phyloP scores from a whole-genome alignment of 768 basidiomycete species.

The Pholiota conissans region DNA sequence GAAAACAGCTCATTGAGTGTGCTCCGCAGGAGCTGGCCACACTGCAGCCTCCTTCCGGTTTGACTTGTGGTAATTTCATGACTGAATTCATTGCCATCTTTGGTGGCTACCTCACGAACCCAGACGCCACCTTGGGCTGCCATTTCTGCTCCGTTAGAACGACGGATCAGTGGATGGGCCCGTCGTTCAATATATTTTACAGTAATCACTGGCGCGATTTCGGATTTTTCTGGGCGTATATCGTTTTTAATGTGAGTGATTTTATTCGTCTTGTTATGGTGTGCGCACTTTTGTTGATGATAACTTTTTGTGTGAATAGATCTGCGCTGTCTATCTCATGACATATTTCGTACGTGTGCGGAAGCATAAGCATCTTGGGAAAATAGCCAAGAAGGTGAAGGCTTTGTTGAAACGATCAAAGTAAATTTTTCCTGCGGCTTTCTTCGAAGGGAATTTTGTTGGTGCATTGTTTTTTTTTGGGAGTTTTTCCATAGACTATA shows the following conservation, averaged over 20 bases:
- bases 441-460: too few relatives aligned
- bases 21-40: slow-evolving; percentile 59
- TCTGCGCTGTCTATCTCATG: slow-evolving; percentile 43
- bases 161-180: slow-evolving; percentile 55
- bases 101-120: slow-evolving; percentile 63
- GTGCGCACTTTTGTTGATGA: too few relatives aligned
- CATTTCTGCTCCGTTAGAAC: slow-evolving; percentile 54
- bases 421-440: too few relatives aligned
- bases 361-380: slow-evolving; percentile 13
- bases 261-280: too few relatives aligned
- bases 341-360: slow-evolving; percentile 61
- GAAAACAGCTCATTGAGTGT: slow-evolving; percentile 52
- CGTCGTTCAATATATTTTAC: slow-evolving; percentile 63
- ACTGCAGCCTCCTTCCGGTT: slow-evolving; percentile 57
- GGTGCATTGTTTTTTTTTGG: too few relatives aligned
- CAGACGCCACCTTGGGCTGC: slow-evolving; percentile 49
- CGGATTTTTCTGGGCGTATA: slow-evolving; percentile 50
- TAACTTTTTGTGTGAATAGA: slow-evolving; percentile 28
- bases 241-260: slow-evolving; percentile 42
- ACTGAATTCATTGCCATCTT: slow-evolving; percentile 44
- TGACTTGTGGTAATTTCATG: slow-evolving; percentile 57
- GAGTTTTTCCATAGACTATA: too few relatives aligned
- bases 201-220: slow-evolving; percentile 50
- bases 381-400: slow-evolving; percentile 10
- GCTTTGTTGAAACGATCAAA: neutral